A percentile compares a stretch with the other conserved stretches of the same genome.
These are phyloP conservation scores for Kalmusia sp. DNA, from an alignment of 2,329 filamentous ascomycete genomes.

Conservation along the genomic window DNA sequence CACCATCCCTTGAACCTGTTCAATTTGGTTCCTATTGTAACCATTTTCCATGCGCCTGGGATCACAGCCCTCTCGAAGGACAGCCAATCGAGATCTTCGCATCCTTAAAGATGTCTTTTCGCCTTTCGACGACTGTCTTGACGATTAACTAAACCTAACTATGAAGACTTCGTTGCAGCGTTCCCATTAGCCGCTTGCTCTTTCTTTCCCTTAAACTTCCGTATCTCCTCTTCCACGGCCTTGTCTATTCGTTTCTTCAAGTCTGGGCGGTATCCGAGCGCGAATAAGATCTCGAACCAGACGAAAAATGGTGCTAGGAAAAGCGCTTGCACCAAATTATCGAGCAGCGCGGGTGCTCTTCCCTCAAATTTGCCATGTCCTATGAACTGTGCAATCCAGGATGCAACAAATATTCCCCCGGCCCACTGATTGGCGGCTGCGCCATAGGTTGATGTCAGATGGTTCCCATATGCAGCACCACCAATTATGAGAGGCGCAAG, in stretches of 20 bases:
- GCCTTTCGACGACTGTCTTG: not conserved
- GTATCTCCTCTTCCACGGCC: constrained; percentile 76
- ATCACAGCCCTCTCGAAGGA: too few relatives aligned
- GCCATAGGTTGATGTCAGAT: constrained; percentile 71
- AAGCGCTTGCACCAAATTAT: constrained; percentile 90
- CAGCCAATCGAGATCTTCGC: too few relatives aligned
- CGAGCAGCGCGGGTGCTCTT: constrained; percentile 84
- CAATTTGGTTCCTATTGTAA: too few relatives aligned
- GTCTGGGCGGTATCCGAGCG: constrained; percentile 86
- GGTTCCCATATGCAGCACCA: constrained; percentile 77
- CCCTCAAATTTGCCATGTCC: constrained; percentile 91
- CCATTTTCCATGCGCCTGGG: too few relatives aligned
- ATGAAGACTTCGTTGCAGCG: constrained; percentile 23
- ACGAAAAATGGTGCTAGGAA: constrained; percentile 96
- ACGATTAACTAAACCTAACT: not conserved
- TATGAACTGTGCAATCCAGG: constrained; percentile 89
- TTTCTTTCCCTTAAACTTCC: constrained; percentile 70
- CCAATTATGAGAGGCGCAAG: constrained; percentile 79
- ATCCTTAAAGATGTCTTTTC: not conserved
- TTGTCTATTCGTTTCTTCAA: constrained; percentile 81
- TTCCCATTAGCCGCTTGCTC: constrained; percentile 48
- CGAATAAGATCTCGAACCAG: constrained; percentile 94
- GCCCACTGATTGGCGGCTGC: constrained; percentile 69
- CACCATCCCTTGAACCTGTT: too few relatives aligned
- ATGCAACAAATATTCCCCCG: constrained; percentile 71